Evolutionary conservation across 345 rosid genomes (phyloP), one percentile per base, ranked within the genome.

Genomic region (Sisymbrium altissimum): DNA sequence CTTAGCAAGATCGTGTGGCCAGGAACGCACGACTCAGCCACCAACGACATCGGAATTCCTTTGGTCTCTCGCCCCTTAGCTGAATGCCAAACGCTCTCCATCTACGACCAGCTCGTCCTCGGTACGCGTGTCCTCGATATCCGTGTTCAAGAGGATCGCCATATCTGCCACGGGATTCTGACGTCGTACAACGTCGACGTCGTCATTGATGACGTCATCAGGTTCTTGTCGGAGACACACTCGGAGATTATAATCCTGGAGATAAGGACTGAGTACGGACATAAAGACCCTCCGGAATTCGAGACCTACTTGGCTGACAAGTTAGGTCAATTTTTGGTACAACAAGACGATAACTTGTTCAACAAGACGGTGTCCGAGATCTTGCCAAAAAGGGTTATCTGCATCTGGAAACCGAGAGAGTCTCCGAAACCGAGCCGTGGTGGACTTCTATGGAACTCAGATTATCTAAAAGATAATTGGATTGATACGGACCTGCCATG

Each of bases 21-120:
- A 0, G 98, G 96, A 40, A 88, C 96, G 0, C 98, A 92, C 43
- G 89, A 92, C 62, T 88, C 96, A 2, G 98, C 98, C 13, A 90
- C 98, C 11, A 78, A 92, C 67, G 85, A 80, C 73, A 89, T 92
- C 46, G 98, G 98, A 5, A 59, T 84, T 7, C 88, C 82, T 0
- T 36, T 73, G 38, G 49, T 92, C 35, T 41, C 87, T 30, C 89
- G 96, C 9, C 92, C 91, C 5, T 84, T 90, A 12, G 95, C 88
- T 14, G 96, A 90, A 54, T 92, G 98, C 71, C 96, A 92, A 25
- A 81, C 91, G 9, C 62, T 87, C 68, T 78, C 95, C 5, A 80
- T 90, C 36, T 90, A 86, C 80, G 43, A 76, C 5, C 98, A 92
- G 79, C 89, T 92, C n/a, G 84, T 76, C 2, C 29, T 21, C 14